phyloP scores from a whole-genome alignment of 345 rosid genomes.

The Moricandia moricandioides region DNA sequence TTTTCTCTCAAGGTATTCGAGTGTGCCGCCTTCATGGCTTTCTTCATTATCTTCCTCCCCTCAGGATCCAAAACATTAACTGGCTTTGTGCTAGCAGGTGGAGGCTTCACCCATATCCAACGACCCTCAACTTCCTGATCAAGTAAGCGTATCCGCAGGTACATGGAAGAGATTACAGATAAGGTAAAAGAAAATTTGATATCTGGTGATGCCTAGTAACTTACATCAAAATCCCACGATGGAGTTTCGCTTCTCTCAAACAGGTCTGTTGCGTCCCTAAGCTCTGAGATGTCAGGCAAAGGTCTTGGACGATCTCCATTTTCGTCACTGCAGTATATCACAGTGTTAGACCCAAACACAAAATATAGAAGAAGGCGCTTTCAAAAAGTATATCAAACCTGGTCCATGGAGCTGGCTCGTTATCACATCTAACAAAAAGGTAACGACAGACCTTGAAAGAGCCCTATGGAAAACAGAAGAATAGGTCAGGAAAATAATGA shows the following conservation, averaged over 20 bases:
- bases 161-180: neutral
- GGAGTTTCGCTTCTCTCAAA: conserved; percentile 57
- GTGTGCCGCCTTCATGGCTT: neutral
- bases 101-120: conserved; percentile 66
- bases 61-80: conserved; percentile 5
- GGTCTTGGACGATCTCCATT: conserved; percentile 71
- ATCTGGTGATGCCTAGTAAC: neutral
- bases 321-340: conserved; percentile 47
- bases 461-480: conserved; percentile 42
- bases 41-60: conserved; percentile 6
- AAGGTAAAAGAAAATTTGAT: neutral
- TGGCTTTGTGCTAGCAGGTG: conserved; percentile 47
- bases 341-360: neutral
- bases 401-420: conserved; percentile 75
- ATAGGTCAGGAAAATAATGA: neutral
- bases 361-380: conserved; percentile 4
- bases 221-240: conserved; percentile 78
- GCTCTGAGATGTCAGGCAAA: conserved; percentile 52
- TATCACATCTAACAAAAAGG: conserved; percentile 79
- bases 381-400: conserved; percentile 43
- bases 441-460: conserved; percentile 59
- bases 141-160: neutral
- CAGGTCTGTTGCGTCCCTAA: conserved; percentile 46
- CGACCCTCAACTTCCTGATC: conserved; percentile 45
- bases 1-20: neutral